Evolutionary conservation across 2,329 filamentous ascomycete species (phyloP), one percentile per base, ranked within the genome.

Genomic region (Stenocarpella maydis): DNA sequence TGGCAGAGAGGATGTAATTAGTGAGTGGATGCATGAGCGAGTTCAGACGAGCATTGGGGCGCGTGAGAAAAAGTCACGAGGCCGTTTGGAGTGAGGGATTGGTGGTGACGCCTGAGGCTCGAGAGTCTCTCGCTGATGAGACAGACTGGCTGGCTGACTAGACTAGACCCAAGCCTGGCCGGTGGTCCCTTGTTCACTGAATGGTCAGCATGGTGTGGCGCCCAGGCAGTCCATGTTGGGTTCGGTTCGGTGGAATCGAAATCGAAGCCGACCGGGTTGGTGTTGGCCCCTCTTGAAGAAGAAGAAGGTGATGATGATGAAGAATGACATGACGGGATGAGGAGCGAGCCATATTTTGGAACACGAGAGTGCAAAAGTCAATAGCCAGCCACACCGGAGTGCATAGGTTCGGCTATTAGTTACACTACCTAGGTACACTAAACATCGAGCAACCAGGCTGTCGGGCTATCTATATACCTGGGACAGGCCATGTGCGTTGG

Each of bases 401-500:
- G 34, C 34, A 8, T 12, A n/a, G n/a, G n/a, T n/a, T n/a, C n/a
- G n/a, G n/a, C n/a, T n/a, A n/a, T n/a, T n/a, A n/a, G n/a, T n/a
- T n/a, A 12, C 34, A 37, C 34, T 10, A 10, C 6, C 31, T 34
- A 34, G 31, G 9, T 34, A 9, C 31, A 34, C 31, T 34, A 34
- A 34, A 34, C 5, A 37, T 2, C 2, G 7, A 37, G 34, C 34
- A 37, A 37, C 34, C 34, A 12, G 34, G 34, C 34, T 8, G 34
- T 37, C 34, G 34, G 34, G 50, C 41, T 65, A 68, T n/a, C n/a
- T n/a, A n/a, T n/a, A n/a, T n/a, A n/a, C 69, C 58, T 65, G 28
- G 69, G 41, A 41, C 45, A 26, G 52, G 67, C 69, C 69, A 71
- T 71, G 69, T 71, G 69, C 65, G 55, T 45, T 31, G 41, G 31